phyloP scores from a whole-genome alignment of 768 basidiomycete species.

The Mycena polygramma region DNA sequence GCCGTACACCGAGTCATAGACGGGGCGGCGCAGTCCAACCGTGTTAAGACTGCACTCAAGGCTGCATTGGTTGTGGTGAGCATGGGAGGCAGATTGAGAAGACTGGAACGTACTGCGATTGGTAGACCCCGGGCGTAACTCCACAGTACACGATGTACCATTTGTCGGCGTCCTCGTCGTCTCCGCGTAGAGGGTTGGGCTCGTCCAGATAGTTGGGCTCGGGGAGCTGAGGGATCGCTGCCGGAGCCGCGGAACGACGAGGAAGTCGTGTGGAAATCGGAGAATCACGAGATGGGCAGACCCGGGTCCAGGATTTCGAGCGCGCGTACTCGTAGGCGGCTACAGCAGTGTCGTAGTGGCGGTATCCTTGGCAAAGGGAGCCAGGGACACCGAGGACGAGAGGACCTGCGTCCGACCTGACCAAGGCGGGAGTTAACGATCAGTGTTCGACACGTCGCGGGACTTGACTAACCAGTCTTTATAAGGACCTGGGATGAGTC shows the following conservation, averaged over 20 bases:
- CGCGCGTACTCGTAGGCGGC: neutral
- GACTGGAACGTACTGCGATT: neutral
- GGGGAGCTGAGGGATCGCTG: neutral
- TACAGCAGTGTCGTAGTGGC: neutral
- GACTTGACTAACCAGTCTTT: neutral
- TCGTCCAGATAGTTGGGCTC: neutral
- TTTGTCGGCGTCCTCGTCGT: neutral
- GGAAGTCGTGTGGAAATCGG: no score
- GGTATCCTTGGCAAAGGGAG: neutral
- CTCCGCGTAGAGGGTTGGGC: neutral
- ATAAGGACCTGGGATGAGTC: neutral
- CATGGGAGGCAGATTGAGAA: neutral
- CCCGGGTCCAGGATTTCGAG: neutral
- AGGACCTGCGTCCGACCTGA: neutral
- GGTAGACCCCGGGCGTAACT: neutral
- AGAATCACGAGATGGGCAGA: neutral
- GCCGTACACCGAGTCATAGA: neutral
- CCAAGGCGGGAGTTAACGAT: no score
- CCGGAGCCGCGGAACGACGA: neutral
- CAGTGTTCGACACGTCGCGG: no score
- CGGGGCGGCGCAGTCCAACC: neutral
- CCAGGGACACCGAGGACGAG: neutral
- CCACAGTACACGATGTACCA: conserved; percentile 8
- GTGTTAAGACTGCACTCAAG: neutral
- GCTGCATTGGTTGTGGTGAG: neutral